A percentile compares a stretch with the other conserved stretches of the same genome.
phyloP scores from a whole-genome alignment of 2,329 filamentous ascomycete genomes.

The Tolypocladium ovalisporum region DNA sequence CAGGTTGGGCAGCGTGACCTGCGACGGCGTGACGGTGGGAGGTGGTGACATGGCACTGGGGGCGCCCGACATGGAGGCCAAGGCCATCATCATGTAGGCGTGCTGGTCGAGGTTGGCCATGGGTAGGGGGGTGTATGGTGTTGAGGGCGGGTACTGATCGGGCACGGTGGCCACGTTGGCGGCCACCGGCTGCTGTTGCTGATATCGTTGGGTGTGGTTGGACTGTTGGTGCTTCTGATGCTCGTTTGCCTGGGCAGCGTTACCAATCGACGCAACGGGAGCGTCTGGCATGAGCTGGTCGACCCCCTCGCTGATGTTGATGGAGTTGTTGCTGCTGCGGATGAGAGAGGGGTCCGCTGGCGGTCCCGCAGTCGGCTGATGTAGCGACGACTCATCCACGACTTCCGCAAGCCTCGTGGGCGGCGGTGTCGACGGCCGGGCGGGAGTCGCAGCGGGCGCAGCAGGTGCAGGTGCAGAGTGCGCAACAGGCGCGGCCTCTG shows the following conservation, averaged over 20 bases:
- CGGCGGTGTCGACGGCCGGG: slow-evolving; percentile 5
- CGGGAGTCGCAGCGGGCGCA: not conserved
- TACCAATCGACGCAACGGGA: not conserved
- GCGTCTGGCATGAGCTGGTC: slow-evolving; percentile 10
- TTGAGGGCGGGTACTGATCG: slow-evolving; percentile 19
- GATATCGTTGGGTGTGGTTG: slow-evolving; percentile 3
- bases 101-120: slow-evolving; percentile 24
- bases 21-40: slow-evolving; percentile 33
- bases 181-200: slow-evolving; percentile 5
- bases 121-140: slow-evolving; percentile 20
- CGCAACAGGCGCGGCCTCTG: not conserved
- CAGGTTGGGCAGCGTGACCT: slow-evolving; percentile 31
- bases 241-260: slow-evolving; percentile 2
- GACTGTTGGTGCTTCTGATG: slow-evolving; percentile 1
- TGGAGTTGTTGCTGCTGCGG: not conserved
- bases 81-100: slow-evolving; percentile 34
- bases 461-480: not conserved
- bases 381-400: not conserved
- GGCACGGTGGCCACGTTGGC: slow-evolving; percentile 6
- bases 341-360: not conserved
- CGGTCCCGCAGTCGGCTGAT: not conserved
- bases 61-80: slow-evolving; percentile 27
- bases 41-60: slow-evolving; percentile 27
- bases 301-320: not conserved
- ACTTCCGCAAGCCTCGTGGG: slow-evolving; percentile 2